A percentile compares a stretch with the other conserved stretches of the same genome.
These are phyloP conservation scores for Penicillium oxalicum DNA, from an alignment of 2,329 filamentous ascomycete species.

Conservation along the genomic window DNA sequence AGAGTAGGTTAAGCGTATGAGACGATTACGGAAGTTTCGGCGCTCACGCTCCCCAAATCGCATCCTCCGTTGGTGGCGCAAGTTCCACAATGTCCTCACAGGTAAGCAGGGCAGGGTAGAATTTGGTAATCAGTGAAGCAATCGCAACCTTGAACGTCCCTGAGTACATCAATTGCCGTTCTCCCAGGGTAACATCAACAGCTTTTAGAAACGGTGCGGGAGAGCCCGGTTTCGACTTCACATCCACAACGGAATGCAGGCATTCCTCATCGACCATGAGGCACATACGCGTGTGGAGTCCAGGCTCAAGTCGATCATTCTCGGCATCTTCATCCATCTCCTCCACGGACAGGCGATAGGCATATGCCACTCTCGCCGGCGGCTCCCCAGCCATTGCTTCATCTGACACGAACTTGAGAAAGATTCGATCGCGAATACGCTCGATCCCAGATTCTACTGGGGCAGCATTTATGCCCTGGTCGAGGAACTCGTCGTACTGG, in stretches of 20 bases:
- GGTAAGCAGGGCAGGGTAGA: not conserved
- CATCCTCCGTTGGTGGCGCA: not conserved
- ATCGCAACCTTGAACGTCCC: not conserved
- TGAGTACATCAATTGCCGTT: not conserved
- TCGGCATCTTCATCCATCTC: not conserved
- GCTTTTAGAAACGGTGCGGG: not conserved
- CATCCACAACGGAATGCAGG: not conserved
- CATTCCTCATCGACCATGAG: constrained; percentile 1
- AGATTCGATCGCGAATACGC: not conserved
- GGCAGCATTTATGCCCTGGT: not conserved
- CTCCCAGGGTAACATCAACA: not conserved
- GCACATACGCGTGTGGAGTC: not conserved
- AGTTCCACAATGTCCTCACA: not conserved
- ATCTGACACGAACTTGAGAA: not conserved
- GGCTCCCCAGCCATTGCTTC: not conserved
- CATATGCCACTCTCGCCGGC: not conserved
- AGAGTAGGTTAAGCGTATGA: no score
- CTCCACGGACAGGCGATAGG: not conserved
- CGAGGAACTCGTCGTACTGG: not conserved
- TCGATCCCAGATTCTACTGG: not conserved
- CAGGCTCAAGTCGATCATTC: not conserved
- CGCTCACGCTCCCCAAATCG: not conserved
- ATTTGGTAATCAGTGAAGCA: not conserved
- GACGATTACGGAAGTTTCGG: no score
- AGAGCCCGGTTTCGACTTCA: no score